Conservation (phyloP, 768 basidiomycete genomes). For the Tylopilus subfusipes region DNA sequence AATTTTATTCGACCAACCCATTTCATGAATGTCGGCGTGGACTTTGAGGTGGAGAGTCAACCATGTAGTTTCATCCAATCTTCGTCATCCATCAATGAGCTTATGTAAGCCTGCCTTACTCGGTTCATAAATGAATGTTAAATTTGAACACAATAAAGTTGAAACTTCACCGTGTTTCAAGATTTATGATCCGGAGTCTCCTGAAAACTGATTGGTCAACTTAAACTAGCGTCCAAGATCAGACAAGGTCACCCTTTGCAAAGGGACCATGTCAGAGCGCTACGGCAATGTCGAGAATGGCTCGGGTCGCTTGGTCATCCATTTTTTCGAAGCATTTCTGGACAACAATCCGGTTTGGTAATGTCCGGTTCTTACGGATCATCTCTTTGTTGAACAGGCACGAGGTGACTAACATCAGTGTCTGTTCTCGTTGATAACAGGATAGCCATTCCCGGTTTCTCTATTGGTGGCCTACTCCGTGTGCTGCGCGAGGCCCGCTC, state of each 20-base stretch:
- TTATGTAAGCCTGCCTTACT: constrained; percentile 16
- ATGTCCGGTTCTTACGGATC: constrained; percentile 7
- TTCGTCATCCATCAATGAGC: constrained; percentile 16
- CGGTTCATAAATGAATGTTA: constrained; percentile 9
- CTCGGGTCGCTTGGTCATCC: constrained; percentile 8
- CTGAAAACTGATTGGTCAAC: constrained; percentile 8
- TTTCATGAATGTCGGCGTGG: constrained; percentile 9
- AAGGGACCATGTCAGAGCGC: neutral
- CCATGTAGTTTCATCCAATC: constrained; percentile 5
- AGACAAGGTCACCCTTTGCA: neutral
- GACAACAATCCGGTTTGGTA: neutral
- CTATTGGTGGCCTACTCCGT: constrained; percentile 6
- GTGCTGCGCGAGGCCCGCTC: neutral
- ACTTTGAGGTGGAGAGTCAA: neutral
- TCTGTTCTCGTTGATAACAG: neutral
- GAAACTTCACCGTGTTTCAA: constrained; percentile 28
- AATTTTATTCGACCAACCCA: constrained; percentile 23
- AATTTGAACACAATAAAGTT: constrained; percentile 19
- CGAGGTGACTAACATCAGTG: neutral
- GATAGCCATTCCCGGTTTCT: constrained; percentile 3
- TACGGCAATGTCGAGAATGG: constrained; percentile 25
- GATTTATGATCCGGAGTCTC: constrained; percentile 20
- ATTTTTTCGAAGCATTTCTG: constrained; percentile 17
- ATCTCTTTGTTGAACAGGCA: neutral
- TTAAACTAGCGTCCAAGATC: constrained; percentile 6